A percentile compares a stretch with the other conserved stretches of the same genome.
phyloP scores from a whole-genome alignment of 169 alveolate species.

The Prorocentrum cordatum region DNA sequence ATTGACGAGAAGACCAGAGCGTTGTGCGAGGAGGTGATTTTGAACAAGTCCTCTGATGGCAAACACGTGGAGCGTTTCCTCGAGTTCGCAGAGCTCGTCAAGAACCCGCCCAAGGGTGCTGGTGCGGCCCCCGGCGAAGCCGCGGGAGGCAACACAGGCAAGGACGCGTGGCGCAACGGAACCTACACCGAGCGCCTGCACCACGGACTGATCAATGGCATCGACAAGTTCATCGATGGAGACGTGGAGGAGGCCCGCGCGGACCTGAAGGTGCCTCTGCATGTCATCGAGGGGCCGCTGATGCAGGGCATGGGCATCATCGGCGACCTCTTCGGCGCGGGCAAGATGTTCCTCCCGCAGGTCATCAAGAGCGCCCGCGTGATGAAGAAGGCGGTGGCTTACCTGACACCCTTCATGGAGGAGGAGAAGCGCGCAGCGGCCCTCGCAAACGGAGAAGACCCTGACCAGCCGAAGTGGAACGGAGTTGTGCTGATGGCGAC shows the following conservation, averaged over 20 bases:
- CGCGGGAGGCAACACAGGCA: neutral
- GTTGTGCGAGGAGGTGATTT: slow-evolving; percentile 73
- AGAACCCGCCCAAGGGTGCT: neutral
- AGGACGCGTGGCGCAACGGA: slow-evolving; percentile 54
- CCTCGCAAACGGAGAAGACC: slow-evolving; percentile 56
- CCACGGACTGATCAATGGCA: slow-evolving; percentile 76
- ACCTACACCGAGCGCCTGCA: slow-evolving; percentile 38
- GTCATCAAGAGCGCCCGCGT: slow-evolving; percentile 80
- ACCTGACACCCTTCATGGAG: slow-evolving; percentile 79
- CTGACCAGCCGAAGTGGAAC: slow-evolving; percentile 70
- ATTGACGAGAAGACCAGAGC: slow-evolving; percentile 71
- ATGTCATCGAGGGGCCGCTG: slow-evolving; percentile 81
- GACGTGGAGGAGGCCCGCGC: slow-evolving; percentile 77
- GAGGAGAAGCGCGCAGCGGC: slow-evolving; percentile 65
- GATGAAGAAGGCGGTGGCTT: slow-evolving; percentile 80
- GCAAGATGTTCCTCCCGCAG: slow-evolving; percentile 80
- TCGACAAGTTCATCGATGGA: slow-evolving; percentile 74
- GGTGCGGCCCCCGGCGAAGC: neutral
- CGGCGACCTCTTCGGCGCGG: slow-evolving; percentile 79
- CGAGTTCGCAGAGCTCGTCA: neutral
- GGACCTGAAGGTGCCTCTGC: slow-evolving; percentile 70
- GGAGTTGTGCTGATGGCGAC: slow-evolving; percentile 78
- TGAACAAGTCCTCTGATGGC: slow-evolving; percentile 69
- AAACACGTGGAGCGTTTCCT: slow-evolving; percentile 24
- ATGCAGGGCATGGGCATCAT: slow-evolving; percentile 79